Conservation (phyloP, 2,329 filamentous ascomycete genomes). For the Pseudopithomyces maydicus region DNA sequence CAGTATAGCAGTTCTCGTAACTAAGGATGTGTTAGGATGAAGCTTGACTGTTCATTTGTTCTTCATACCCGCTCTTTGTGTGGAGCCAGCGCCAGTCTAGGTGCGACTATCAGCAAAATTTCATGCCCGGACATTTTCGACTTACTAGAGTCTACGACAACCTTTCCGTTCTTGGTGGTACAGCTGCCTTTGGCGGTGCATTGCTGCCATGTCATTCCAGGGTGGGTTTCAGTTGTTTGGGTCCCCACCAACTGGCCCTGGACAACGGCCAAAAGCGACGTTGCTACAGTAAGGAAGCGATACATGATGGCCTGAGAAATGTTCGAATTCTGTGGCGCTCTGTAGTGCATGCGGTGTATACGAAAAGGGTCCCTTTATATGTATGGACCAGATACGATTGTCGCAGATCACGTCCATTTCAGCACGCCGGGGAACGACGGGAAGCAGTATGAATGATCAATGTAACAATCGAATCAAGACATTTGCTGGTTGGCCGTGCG, state of each 20-base stretch:
- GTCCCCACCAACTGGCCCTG: conserved; percentile 60
- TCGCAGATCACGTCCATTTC: background rate
- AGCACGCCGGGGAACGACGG: conserved; percentile 13
- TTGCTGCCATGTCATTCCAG: conserved; percentile 58
- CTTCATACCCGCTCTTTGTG: conserved; percentile 19
- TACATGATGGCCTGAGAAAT: conserved; percentile 27
- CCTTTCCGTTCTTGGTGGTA: conserved; percentile 56
- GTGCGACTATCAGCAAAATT: background rate
- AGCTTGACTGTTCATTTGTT: background rate
- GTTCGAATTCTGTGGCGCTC: conserved; percentile 5
- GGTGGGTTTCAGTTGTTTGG: conserved; percentile 57
- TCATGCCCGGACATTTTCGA: background rate
- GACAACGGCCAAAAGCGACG: conserved; percentile 50
- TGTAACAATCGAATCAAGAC: background rate
- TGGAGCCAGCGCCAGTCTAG: conserved; percentile 63
- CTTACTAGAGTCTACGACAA: conserved; percentile 59
- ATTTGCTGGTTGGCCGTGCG: background rate
- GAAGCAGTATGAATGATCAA: background rate
- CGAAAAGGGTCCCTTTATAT: conserved; percentile 11
- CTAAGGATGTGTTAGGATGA: conserved; percentile 25
- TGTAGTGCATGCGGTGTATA: background rate
- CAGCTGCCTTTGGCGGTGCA: conserved; percentile 60
- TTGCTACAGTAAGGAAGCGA: conserved; percentile 47
- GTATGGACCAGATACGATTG: conserved; percentile 2
- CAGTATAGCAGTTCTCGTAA: conserved; percentile 56